Evolutionary conservation across 768 basidiomycete species (phyloP).

Genomic region (Mycena chlorophos): DNA sequence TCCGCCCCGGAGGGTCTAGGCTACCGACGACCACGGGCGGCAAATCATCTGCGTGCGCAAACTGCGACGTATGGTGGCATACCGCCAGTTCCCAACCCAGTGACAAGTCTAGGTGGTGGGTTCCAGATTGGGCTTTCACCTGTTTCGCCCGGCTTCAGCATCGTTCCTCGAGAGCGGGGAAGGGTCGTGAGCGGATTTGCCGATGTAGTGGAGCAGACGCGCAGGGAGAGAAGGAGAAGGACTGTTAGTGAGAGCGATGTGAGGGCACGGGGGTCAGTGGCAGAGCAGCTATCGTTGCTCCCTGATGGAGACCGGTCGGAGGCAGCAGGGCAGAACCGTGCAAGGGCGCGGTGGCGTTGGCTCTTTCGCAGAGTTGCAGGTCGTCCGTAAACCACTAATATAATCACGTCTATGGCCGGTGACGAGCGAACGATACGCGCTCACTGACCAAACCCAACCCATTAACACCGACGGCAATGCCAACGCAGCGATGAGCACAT

Average conservation of each 20-base stretch:
- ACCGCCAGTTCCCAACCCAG: slow-evolving; percentile 38
- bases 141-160: slow-evolving; percentile 75
- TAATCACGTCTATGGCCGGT: too few species aligned
- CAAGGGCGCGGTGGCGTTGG: slow-evolving; percentile 22
- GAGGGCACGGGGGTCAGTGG: slow-evolving; percentile 19
- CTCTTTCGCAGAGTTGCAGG: slow-evolving; percentile 6
- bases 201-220: slow-evolving; percentile 32
- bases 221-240: slow-evolving; percentile 37
- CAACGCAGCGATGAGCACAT: too few species aligned
- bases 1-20: background rate
- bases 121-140: slow-evolving; percentile 78
- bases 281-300: slow-evolving; percentile 8
- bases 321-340: slow-evolving; percentile 9
- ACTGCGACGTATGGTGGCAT: slow-evolving; percentile 21
- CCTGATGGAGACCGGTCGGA: slow-evolving; percentile 16
- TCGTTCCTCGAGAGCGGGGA: slow-evolving; percentile 56
- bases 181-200: slow-evolving; percentile 42
- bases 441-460: background rate
- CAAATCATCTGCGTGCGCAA: slow-evolving; percentile 25
- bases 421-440: too few species aligned
- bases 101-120: slow-evolving; percentile 47
- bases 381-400: background rate
- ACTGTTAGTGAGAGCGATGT: slow-evolving; percentile 56
- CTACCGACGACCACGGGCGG: slow-evolving; percentile 19
- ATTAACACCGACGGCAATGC: background rate